Base-by-base conservation (phyloP, 306 rosid genomes). In the Inga laurina region DNA sequence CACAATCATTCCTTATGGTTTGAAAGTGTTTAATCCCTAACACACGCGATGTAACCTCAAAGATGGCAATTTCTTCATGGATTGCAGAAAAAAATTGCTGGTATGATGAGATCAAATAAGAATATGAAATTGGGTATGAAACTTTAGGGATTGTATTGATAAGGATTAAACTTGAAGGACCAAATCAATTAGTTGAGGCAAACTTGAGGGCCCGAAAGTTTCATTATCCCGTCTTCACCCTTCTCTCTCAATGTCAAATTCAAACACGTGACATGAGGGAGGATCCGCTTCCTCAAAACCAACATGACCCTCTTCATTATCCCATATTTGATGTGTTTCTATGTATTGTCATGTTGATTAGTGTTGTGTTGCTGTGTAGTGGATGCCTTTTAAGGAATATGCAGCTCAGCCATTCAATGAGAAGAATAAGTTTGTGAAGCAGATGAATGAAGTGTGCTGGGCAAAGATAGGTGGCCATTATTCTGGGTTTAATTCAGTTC, bases 311-410 rank as follows among this genome's bases (percentile, higher is more conserved):
- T 39, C 43, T 51, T 51, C n/a, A 5, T 13, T 15, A 51, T 16
- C 57, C 19, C 61, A 14, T 54, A 6, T 54, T 19, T 65, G 21
- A 65, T 32, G 11, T 8, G 74, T 68, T 35, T 18, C 10, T 37
- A 16, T 35, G 46, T 68, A 39, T 19, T 21, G 0, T 7, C n/a
- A 7, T 21, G 30, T n/a, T 57, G 64, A 21, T 57, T 57, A 8
- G 64, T 57, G 27, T n/a, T 57, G n/a, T 64, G 79, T 71, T 83
- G 15, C 80, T 82, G 87, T 82, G 88, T 89, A 94, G 98, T 94
- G 97, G 95, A 92, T 94, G 89, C 88, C 93, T 65, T 81, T 87
- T 65, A 88, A 87, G 88, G 97, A 94, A 72, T 92, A 86, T 72
- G 83, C 74, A 52, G 86, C 88, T 69, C 95, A 88, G 75, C 90